Percentiles rank a stretch among this genome's conserved stretches.
These are phyloP conservation scores for Candida sp. DNA, from an alignment of 1,139 yeast species.

Conservation along the genomic window DNA sequence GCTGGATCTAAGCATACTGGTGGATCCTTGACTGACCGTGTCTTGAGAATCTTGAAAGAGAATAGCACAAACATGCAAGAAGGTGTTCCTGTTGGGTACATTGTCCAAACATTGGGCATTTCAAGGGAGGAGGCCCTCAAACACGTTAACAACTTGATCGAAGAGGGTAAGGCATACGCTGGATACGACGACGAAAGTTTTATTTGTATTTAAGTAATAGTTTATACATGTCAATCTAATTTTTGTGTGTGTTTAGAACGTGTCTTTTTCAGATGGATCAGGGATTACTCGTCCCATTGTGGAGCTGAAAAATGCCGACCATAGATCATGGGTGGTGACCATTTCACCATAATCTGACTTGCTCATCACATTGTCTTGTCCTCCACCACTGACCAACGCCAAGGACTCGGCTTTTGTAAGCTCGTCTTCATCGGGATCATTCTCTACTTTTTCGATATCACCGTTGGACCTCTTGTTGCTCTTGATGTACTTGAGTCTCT, in stretches of 20 bases:
- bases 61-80: slow-evolving; percentile 65
- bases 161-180: slow-evolving; percentile 67
- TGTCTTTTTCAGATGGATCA: background rate
- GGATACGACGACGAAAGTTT: slow-evolving; percentile 70
- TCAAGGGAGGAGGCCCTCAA: slow-evolving; percentile 50
- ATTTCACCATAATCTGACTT: slow-evolving; percentile 56
- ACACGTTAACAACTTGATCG: slow-evolving; percentile 57
- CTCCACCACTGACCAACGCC: slow-evolving; percentile 41
- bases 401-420: slow-evolving; percentile 39
- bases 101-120: slow-evolving; percentile 60
- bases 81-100: slow-evolving; percentile 70
- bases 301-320: slow-evolving; percentile 62
- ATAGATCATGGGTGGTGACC: slow-evolving; percentile 57
- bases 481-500: slow-evolving; percentile 44
- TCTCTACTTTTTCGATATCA: background rate
- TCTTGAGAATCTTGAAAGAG: slow-evolving; percentile 53
- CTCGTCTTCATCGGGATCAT: slow-evolving; percentile 19
- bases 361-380: slow-evolving; percentile 45
- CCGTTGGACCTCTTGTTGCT: slow-evolving; percentile 6
- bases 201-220: slow-evolving; percentile 44
- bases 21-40: slow-evolving; percentile 41
- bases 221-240: background rate
- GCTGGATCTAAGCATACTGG: slow-evolving; percentile 14
- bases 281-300: slow-evolving; percentile 8
- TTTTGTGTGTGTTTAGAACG: background rate